Conservation (phyloP, 139 green algal genomes). For the Chlorella sp. region DNA sequence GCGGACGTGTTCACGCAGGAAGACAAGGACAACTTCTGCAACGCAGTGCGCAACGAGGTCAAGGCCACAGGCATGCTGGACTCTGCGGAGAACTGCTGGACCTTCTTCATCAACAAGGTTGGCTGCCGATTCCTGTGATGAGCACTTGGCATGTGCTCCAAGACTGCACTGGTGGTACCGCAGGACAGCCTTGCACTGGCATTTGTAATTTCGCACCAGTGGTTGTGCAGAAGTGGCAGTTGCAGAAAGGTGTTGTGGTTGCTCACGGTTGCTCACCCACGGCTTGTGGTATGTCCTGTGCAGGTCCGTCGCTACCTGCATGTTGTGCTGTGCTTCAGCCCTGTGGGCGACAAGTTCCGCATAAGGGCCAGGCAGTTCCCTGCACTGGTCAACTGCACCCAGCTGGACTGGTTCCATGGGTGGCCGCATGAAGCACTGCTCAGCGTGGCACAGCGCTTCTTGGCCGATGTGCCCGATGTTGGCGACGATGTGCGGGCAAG, state of each 20-base stretch:
- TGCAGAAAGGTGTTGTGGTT: too few relatives aligned
- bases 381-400: conserved; percentile 76
- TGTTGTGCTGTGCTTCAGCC: conserved; percentile 86
- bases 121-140: too few relatives aligned
- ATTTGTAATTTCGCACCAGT: too few relatives aligned
- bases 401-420: conserved; percentile 74
- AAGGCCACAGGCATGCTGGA: conserved; percentile 79
- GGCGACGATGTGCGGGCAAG: conserved; percentile 51
- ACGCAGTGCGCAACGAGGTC: conserved; percentile 71
- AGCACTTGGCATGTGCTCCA: too few relatives aligned
- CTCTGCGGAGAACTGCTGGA: conserved; percentile 73
- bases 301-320: conserved; percentile 76
- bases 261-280: too few relatives aligned
- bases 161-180: too few relatives aligned
- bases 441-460: conserved; percentile 70
- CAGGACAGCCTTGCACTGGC: too few relatives aligned
- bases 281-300: too few relatives aligned
- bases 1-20: conserved; percentile 71
- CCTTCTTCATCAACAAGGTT: conserved; percentile 89
- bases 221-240: too few relatives aligned
- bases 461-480: conserved; percentile 64
- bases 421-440: conserved; percentile 84
- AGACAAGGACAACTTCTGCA: conserved; percentile 77
- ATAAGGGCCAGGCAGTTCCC: conserved; percentile 81
- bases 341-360: conserved; percentile 84